phyloP scores from a whole-genome alignment of 768 basidiomycete genomes.

The Porpolomopsis calyptriformis region DNA sequence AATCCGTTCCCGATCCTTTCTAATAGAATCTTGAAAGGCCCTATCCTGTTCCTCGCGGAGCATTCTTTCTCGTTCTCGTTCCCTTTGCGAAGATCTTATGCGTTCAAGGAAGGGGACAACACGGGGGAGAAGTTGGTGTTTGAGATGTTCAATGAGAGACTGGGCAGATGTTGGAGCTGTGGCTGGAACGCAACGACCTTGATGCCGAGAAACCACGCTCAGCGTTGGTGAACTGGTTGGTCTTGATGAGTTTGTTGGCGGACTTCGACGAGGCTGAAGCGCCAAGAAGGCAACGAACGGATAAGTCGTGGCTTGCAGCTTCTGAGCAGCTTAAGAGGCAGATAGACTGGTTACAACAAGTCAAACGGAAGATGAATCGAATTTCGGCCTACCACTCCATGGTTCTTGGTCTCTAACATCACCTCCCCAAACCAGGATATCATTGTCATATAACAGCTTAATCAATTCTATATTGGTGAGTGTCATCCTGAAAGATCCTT shows the following conservation, averaged over 20 bases:
- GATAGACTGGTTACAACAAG: not conserved
- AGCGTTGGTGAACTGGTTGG: conserved; percentile 37
- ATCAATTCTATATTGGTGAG: conserved; percentile 68
- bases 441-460: conserved; percentile 56
- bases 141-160: conserved; percentile 56
- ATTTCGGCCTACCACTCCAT: conserved; percentile 44
- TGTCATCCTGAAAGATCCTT: conserved; percentile 40
- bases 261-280: conserved; percentile 59
- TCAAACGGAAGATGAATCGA: conserved; percentile 5
- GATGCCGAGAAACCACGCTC: conserved; percentile 79
- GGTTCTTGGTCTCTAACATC: conserved; percentile 78
- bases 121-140: conserved; percentile 67
- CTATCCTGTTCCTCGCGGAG: conserved; percentile 75
- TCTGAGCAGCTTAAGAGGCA: conserved; percentile 39
- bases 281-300: conserved; percentile 90
- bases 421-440: conserved; percentile 84
- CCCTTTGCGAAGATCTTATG: conserved; percentile 42
- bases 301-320: conserved; percentile 80
- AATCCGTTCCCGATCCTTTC: conserved; percentile 44
- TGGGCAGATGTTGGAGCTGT: conserved; percentile 51
- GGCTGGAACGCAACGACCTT: conserved; percentile 42
- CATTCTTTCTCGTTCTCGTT: conserved; percentile 40
- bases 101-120: conserved; percentile 65
- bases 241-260: conserved; percentile 25
- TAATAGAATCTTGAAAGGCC: conserved; percentile 58